Evolutionary conservation across 2,329 filamentous ascomycete genomes (phyloP).

Genomic region (Trichoderma aggressivum): DNA sequence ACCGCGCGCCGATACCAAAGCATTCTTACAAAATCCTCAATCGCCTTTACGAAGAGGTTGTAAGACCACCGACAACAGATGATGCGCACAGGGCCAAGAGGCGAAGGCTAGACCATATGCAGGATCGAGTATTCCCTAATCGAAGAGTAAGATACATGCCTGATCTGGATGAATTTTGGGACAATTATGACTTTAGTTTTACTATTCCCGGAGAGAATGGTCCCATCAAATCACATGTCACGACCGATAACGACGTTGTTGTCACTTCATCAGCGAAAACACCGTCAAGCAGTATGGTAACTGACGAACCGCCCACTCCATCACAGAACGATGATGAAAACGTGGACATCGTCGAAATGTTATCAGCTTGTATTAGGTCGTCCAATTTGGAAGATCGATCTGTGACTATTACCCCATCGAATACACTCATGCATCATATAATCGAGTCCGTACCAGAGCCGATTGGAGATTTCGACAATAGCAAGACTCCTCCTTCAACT

Average conservation of each 20-base stretch:
- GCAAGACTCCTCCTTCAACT: neutral
- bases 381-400: neutral
- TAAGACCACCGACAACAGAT: neutral
- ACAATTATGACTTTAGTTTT: neutral
- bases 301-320: neutral
- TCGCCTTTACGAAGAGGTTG: conserved; percentile 28
- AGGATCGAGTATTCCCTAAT: neutral
- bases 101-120: neutral
- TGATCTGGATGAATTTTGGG: neutral
- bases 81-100: neutral
- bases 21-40: conserved; percentile 33
- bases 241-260: neutral
- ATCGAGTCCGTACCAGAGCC: neutral
- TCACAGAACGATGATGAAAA: neutral
- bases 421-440: neutral
- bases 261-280: neutral
- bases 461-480: neutral
- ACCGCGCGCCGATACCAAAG: conserved; percentile 31
- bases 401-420: neutral
- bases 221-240: neutral
- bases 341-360: neutral
- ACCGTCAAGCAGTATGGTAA: neutral
- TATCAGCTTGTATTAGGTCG: neutral
- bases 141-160: neutral
- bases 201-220: neutral